Evolutionary conservation across 2,329 filamentous ascomycete genomes (phyloP), one percentile per base, ranked within the genome.

Genomic region (Chrysosporium queenslandicum): DNA sequence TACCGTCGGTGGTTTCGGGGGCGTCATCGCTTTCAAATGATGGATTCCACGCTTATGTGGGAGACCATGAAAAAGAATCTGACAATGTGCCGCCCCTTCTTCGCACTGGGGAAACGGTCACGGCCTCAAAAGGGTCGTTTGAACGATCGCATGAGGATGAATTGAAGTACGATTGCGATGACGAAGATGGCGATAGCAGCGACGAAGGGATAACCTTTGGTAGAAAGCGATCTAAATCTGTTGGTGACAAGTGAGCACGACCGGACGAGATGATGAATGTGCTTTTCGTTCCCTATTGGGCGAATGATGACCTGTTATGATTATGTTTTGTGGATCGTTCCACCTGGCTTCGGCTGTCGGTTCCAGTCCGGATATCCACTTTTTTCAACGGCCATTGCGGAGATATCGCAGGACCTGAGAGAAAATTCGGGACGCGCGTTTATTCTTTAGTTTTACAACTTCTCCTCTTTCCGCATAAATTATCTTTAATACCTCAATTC

Each of bases 11-110:
- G 14, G 58, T 71, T 14, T 74, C 71, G 0, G 70, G 69, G 25
- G 71, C 70, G 11, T 74, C 72, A 0, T 74, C 72, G 20, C 64
- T 73, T 23, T 73, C 71, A 9, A 67, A 65, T 6, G 70, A 73
- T 50, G 64, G 65, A 0, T 59, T 60, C 11, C 57, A 60, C 18
- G 52, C 45, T 4, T 60, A 60, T 14, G 50, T 50, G 39, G 60
- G 60, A 43, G 56, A 60, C 25, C 60, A 60, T 46, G 61, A 65
- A 8, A 62, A 63, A 39, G 64, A 67, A 1, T 47, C 59, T 30
- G 65, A 63, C 8, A 16, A 56, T 8, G 61, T 71, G 9, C 67
- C 68, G 12, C 66, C 67, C 1, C 66, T 71, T 16, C 64, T 71
- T 49, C 68, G 68, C 29, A 71, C 68, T 0, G 67, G 66, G 9